Conservation (phyloP, 2,329 filamentous ascomycete species). For the Cladosporium austrohemisphaericum region DNA sequence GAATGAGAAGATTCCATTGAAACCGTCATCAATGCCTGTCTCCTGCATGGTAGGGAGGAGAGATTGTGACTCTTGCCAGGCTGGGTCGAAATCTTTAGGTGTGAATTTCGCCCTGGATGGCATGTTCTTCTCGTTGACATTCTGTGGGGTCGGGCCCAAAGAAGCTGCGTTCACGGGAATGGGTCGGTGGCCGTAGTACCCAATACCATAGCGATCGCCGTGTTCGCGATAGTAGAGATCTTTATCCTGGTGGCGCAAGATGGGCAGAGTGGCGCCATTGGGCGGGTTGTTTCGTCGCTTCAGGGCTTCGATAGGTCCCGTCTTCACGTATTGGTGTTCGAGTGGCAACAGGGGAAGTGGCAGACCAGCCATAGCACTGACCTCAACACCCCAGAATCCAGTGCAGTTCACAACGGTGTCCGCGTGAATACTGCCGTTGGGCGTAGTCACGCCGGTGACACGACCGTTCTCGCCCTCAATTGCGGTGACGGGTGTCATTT, state of each 20-base stretch:
- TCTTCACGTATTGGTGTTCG: conserved; percentile 63
- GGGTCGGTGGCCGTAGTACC: conserved; percentile 61
- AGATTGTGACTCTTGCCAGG: conserved; percentile 55
- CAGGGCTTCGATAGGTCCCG: conserved; percentile 49
- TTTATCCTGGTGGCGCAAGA: conserved; percentile 60
- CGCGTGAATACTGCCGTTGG: conserved; percentile 48
- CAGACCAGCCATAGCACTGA: conserved; percentile 59
- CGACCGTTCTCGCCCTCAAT: conserved; percentile 48
- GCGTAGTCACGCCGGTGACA: conserved; percentile 56
- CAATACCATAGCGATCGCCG: conserved; percentile 60
- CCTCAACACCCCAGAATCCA: conserved; percentile 64
- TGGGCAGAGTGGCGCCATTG: conserved; percentile 54
- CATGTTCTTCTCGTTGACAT: conserved; percentile 59
- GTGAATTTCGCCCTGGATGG: conserved; percentile 61
- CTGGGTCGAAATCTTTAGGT: conserved; percentile 56
- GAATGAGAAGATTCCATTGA: conserved; percentile 65
- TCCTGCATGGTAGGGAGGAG: conserved; percentile 52
- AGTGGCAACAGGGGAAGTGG: conserved; percentile 58
- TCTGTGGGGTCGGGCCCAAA: conserved; percentile 50
- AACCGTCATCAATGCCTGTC: conserved; percentile 54
- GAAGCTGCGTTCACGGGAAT: conserved; percentile 57
- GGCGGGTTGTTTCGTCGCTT: conserved; percentile 40
- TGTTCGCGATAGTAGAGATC: conserved; percentile 64
- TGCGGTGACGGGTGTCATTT: conserved; percentile 54
- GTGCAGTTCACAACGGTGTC: conserved; percentile 62